Percentiles rank a stretch among this genome's conserved stretches.
Evolutionary conservation across 495 filamentous ascomycete species (phyloP).

Genomic region (Aspergillus mulundensis): DNA sequence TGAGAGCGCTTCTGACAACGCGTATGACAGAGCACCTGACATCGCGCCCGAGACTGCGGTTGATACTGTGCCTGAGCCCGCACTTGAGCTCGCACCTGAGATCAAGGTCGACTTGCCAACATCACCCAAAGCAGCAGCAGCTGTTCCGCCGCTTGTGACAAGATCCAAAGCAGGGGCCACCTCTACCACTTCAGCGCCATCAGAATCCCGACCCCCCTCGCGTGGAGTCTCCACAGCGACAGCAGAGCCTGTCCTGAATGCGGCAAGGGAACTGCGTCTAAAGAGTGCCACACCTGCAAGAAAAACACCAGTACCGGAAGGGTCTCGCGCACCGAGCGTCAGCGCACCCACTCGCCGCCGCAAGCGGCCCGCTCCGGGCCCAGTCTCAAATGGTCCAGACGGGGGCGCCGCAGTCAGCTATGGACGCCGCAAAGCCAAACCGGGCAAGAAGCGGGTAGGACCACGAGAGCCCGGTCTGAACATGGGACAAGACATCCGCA

Average conservation of each 20-base stretch:
- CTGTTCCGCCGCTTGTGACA: constrained; percentile 16
- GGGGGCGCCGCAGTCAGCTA: constrained; percentile 73
- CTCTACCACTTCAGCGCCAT: constrained; percentile 19
- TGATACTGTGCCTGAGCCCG: too few relatives aligned
- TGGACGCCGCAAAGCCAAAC: constrained; percentile 75
- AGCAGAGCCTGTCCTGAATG: constrained; percentile 26
- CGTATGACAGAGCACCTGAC: too few relatives aligned
- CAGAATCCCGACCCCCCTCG: constrained; percentile 39
- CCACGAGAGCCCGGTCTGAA: constrained; percentile 24
- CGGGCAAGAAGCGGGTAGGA: constrained; percentile 52
- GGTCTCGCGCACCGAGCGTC: constrained; percentile 43
- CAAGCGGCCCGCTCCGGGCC: constrained; percentile 74
- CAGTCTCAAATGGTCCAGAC: constrained; percentile 63
- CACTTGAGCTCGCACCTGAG: background rate
- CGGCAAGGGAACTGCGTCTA: constrained; percentile 41
- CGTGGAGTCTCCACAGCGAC: constrained; percentile 41
- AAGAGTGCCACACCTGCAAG: constrained; percentile 45
- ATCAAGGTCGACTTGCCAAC: constrained; percentile 13
- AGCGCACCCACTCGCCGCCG: constrained; percentile 47
- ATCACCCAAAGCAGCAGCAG: constrained; percentile 17
- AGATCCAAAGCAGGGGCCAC: constrained; percentile 19
- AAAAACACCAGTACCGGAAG: constrained; percentile 51
- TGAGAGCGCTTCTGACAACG: too few relatives aligned
- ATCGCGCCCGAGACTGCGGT: too few relatives aligned
- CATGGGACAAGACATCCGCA: constrained; percentile 36